These are phyloP conservation scores for Hortiboletus rubellus DNA, from an alignment of 1,284 basidiomycete species.

Conservation along the genomic window DNA sequence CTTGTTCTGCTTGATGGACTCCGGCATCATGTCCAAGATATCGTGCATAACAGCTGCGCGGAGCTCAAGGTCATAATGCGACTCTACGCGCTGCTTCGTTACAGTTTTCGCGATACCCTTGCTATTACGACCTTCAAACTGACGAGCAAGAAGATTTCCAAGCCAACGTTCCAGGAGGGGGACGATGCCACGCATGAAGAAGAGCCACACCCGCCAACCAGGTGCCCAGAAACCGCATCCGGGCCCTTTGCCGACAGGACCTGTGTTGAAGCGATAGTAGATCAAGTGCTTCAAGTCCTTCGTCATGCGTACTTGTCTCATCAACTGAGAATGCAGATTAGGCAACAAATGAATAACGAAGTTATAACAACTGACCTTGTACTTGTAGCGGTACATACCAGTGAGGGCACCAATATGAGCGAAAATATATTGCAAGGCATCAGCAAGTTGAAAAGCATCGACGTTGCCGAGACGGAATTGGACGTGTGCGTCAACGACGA, in stretches of 20 bases:
- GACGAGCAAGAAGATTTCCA: constrained; percentile 95
- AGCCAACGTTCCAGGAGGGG: constrained; percentile 97
- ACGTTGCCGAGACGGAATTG: constrained; percentile 99
- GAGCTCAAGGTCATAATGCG: constrained; percentile 96
- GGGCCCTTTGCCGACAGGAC: constrained; percentile 98
- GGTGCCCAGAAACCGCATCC: constrained; percentile 99
- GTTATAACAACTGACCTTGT: constrained; percentile 65
- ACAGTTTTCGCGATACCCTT: constrained; percentile 96
- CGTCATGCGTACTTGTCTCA: constrained; percentile 99
- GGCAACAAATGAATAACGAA: background rate
- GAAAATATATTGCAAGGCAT: constrained; percentile 98
- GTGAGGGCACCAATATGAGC: constrained; percentile 97
- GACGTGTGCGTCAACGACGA: constrained; percentile 98
- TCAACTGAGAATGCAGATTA: constrained; percentile 55
- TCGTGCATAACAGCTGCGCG: constrained; percentile 99
- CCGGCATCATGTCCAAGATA: constrained; percentile 99
- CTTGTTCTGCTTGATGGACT: constrained; percentile 99
- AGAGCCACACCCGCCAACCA: constrained; percentile 99
- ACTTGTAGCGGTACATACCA: constrained; percentile 99
- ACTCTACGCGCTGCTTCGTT: constrained; percentile 99
- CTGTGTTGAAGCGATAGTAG: constrained; percentile 99
- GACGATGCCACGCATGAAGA: constrained; percentile 99
- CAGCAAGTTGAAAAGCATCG: constrained; percentile 98
- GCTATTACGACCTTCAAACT: constrained; percentile 97
- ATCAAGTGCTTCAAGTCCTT: constrained; percentile 99